Evolutionary conservation across 202 grass and related monocot species (phyloP).

Genomic region (Alloteropsis angusta): DNA sequence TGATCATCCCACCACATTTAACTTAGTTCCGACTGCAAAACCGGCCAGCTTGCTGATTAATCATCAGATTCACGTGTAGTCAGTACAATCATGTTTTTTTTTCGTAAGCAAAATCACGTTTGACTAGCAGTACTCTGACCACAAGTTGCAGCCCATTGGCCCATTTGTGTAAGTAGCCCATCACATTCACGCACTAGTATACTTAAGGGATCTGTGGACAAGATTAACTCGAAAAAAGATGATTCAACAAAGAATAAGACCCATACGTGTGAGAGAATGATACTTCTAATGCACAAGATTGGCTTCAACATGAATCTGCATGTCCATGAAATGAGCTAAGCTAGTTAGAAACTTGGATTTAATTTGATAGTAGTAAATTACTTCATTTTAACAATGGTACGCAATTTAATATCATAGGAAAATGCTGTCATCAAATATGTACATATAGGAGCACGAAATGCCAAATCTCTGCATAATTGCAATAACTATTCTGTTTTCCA

Average conservation of each 20-base stretch:
- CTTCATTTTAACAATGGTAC: neutral
- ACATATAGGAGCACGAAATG: neutral
- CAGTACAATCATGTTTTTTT: neutral
- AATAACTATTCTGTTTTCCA: neutral
- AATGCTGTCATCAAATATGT: slow-evolving; percentile 1
- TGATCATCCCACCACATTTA: neutral
- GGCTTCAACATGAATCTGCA: neutral
- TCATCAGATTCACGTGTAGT: neutral
- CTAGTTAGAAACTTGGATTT: neutral
- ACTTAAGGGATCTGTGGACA: neutral
- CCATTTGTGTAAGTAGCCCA: neutral
- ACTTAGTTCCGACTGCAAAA: neutral
- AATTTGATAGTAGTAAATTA: neutral
- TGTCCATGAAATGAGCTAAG: slow-evolving; percentile 3
- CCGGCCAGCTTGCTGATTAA: neutral
- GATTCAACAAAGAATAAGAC: neutral
- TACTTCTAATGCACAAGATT: neutral
- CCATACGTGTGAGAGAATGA: neutral
- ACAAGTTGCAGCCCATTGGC: neutral
- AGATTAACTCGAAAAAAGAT: neutral
- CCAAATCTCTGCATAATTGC: neutral
- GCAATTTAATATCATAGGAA: neutral
- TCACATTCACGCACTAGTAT: neutral
- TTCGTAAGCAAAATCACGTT: neutral
- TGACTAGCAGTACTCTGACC: neutral